Evolutionary conservation across 768 basidiomycete species (phyloP).

Genomic region (Leccinum boreale): DNA sequence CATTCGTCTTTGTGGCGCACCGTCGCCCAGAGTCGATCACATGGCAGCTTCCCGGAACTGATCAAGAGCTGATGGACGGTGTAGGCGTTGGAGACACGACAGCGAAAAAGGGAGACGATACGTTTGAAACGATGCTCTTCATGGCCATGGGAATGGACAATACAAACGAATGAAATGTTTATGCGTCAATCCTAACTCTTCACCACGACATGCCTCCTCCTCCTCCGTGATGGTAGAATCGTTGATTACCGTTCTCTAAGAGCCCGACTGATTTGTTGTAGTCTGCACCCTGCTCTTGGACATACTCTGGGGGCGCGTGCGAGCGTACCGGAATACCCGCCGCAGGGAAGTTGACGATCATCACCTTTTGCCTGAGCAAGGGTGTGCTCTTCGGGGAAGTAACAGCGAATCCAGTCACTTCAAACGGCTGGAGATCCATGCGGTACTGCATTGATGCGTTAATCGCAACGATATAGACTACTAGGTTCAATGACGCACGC

Average conservation of each 20-base stretch:
- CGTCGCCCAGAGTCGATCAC: constrained; percentile 55
- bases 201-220: constrained; percentile 1
- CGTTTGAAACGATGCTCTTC: constrained; percentile 64
- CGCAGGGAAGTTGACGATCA: constrained; percentile 37
- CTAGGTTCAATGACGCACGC: constrained; percentile 33
- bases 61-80: constrained; percentile 56
- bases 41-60: constrained; percentile 52
- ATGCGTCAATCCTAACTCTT: too few species aligned
- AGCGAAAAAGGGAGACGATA: constrained; percentile 55
- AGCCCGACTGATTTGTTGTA: constrained; percentile 52
- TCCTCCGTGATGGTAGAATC: constrained; percentile 36
- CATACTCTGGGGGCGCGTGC: constrained; percentile 53
- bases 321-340: constrained; percentile 41
- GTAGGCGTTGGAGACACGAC: constrained; percentile 47
- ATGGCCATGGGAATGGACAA: constrained; percentile 30
- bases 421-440: constrained; percentile 41
- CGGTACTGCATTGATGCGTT: constrained; percentile 36
- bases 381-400: constrained; percentile 20
- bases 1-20: constrained; percentile 60
- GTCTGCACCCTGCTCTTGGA: constrained; percentile 39
- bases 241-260: constrained; percentile 55
- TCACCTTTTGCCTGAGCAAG: constrained; percentile 40
- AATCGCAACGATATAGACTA: background rate
- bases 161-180: constrained; percentile 1
- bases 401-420: constrained; percentile 41